phyloP scores from a whole-genome alignment of 2,329 filamentous ascomycete species.

The Zasmidium citrigriseum region DNA sequence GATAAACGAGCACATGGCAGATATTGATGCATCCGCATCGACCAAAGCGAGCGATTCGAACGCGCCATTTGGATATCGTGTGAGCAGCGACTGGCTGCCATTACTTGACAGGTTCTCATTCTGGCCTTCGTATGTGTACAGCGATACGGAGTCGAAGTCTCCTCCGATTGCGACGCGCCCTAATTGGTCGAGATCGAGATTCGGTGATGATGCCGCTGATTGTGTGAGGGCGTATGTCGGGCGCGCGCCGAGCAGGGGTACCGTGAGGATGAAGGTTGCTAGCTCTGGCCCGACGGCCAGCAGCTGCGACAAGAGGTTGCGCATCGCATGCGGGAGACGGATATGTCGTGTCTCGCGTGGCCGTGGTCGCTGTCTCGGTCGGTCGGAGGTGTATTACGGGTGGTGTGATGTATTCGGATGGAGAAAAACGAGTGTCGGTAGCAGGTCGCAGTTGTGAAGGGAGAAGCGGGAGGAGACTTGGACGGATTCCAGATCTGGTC shows the following conservation, averaged over 20 bases:
- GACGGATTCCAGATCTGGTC: neutral
- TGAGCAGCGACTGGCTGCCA: slow-evolving; percentile 78
- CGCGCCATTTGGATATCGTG: slow-evolving; percentile 80
- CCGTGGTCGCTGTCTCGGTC: slow-evolving; percentile 1
- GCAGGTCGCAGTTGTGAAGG: neutral
- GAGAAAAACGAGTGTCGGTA: slow-evolving; percentile 1
- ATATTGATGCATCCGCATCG: slow-evolving; percentile 79
- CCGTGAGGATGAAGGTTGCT: slow-evolving; percentile 32
- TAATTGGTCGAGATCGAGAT: slow-evolving; percentile 75
- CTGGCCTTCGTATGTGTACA: slow-evolving; percentile 85
- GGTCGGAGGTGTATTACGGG: slow-evolving; percentile 1
- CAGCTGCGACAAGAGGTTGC: slow-evolving; percentile 33
- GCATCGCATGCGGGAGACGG: slow-evolving; percentile 22
- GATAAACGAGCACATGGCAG: slow-evolving; percentile 81
- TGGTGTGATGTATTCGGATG: neutral
- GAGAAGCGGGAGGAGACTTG: neutral
- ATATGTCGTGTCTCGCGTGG: slow-evolving; percentile 2
- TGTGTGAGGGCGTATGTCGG: slow-evolving; percentile 22
- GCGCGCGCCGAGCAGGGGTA: slow-evolving; percentile 24
- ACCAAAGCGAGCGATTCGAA: slow-evolving; percentile 74
- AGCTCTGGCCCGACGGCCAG: slow-evolving; percentile 38
- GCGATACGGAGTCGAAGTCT: slow-evolving; percentile 86
- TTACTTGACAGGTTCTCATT: slow-evolving; percentile 68
- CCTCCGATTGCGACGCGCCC: slow-evolving; percentile 84
- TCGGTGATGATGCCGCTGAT: slow-evolving; percentile 56